phyloP scores from a whole-genome alignment of 2,329 filamentous ascomycete species.

The Neofusicoccum ribis region DNA sequence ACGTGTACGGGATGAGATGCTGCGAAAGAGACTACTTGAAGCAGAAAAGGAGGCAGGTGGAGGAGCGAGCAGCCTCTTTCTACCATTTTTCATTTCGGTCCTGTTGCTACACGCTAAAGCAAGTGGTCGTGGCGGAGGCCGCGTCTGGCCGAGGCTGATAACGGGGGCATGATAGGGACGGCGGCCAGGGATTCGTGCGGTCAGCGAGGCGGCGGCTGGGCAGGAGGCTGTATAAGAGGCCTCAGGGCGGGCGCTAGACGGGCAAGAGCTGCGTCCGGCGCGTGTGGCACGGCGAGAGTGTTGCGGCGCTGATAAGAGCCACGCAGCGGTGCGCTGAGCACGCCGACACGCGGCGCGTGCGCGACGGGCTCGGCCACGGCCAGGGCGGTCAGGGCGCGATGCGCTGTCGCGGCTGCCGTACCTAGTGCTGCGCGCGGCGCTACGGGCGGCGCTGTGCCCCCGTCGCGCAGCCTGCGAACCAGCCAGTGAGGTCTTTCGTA shows the following conservation, averaged over 20 bases:
- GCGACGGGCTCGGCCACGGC: too few relatives aligned
- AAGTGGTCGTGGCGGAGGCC: slow-evolving; percentile 1
- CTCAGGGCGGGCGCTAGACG: neutral
- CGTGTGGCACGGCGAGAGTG: neutral
- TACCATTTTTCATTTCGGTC: neutral
- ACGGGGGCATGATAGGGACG: slow-evolving; percentile 2
- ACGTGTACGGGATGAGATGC: neutral
- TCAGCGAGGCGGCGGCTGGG: neutral
- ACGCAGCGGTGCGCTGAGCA: too few relatives aligned
- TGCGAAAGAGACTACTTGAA: neutral
- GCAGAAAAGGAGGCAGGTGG: neutral
- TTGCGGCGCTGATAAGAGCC: neutral
- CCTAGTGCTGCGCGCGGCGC: neutral
- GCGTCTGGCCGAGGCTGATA: slow-evolving; percentile 3
- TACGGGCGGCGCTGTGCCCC: slow-evolving; percentile 6
- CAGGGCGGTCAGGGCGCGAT: neutral
- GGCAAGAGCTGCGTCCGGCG: neutral
- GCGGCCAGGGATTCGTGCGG: neutral
- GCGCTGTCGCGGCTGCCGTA: neutral
- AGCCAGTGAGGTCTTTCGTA: slow-evolving; percentile 9
- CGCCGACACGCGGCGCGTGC: neutral
- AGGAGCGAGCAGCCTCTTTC: neutral
- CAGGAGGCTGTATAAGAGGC: neutral
- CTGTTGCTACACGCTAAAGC: neutral
- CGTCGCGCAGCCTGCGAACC: neutral